A percentile compares a stretch with the other conserved stretches of the same genome.
Conservation (phyloP, 176 grass and related monocot species). For the Thalia dealbata region DNA sequence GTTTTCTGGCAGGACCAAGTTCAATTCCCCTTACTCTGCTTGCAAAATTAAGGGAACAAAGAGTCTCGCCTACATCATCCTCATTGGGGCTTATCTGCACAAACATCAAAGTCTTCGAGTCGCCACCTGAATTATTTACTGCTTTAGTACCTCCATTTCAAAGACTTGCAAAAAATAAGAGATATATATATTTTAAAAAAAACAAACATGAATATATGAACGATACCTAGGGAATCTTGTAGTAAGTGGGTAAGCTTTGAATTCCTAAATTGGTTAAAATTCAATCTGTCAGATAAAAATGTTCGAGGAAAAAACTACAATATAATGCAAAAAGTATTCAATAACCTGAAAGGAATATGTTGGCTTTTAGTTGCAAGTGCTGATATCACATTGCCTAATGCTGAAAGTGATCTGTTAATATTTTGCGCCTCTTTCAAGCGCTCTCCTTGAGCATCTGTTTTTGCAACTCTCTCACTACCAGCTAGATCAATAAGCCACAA, state of each 20-base stretch:
- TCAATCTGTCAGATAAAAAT: neutral
- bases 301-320: neutral
- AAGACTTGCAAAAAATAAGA: neutral
- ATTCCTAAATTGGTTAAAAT: conserved; percentile 45
- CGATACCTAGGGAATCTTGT: conserved; percentile 80
- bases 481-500: conserved; percentile 90
- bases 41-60: conserved; percentile 92
- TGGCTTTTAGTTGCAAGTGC: conserved; percentile 87
- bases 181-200: neutral
- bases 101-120: conserved; percentile 97
- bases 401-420: conserved; percentile 94
- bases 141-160: neutral
- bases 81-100: conserved; percentile 95
- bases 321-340: neutral
- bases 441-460: conserved; percentile 97
- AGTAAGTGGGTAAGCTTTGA: conserved; percentile 90
- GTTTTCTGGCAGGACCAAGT: conserved; percentile 76
- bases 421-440: conserved; percentile 90
- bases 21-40: conserved; percentile 90
- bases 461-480: conserved; percentile 80
- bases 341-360: conserved; percentile 84
- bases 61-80: conserved; percentile 82
- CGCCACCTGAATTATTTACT: conserved; percentile 57
- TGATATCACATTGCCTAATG: conserved; percentile 93
- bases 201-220: neutral